These are phyloP conservation scores for Trichoderma arundinaceum DNA, from an alignment of 2,329 filamentous ascomycete species.

Conservation along the genomic window DNA sequence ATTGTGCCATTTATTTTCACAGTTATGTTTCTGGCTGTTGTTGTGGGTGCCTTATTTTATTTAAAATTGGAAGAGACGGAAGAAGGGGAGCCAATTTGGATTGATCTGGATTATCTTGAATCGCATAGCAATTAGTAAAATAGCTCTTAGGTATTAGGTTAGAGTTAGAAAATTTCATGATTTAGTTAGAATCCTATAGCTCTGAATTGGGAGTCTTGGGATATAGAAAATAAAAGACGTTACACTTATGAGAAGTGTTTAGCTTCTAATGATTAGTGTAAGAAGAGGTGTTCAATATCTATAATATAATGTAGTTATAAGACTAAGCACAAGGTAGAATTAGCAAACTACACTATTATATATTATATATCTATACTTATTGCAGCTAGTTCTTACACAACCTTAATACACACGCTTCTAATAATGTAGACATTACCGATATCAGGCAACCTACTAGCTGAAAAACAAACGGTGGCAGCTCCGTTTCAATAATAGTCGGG, in stretches of 20 bases:
- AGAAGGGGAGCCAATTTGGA: constrained; percentile 11
- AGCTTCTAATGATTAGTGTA: not conserved
- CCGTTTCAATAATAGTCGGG: not conserved
- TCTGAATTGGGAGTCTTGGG: not conserved
- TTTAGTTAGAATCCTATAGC: not conserved
- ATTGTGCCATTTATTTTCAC: constrained; percentile 5
- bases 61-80: constrained; percentile 13
- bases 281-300: not conserved
- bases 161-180: constrained; percentile 1
- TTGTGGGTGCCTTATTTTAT: constrained; percentile 15
- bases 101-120: constrained; percentile 8
- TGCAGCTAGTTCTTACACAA: not conserved
- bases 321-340: not conserved
- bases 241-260: not conserved
- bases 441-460: not conserved
- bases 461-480: not conserved
- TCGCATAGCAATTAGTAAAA: not conserved
- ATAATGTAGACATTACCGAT: not conserved
- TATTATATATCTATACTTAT: not conserved
- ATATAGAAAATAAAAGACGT: not conserved
- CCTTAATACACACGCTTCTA: not conserved
- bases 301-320: not conserved
- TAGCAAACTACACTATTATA: not conserved
- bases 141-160: constrained; percentile 3
- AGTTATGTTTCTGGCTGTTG: constrained; percentile 4